Conservation (phyloP, 2,329 filamentous ascomycete genomes). For the Colletotrichum destructivum region DNA sequence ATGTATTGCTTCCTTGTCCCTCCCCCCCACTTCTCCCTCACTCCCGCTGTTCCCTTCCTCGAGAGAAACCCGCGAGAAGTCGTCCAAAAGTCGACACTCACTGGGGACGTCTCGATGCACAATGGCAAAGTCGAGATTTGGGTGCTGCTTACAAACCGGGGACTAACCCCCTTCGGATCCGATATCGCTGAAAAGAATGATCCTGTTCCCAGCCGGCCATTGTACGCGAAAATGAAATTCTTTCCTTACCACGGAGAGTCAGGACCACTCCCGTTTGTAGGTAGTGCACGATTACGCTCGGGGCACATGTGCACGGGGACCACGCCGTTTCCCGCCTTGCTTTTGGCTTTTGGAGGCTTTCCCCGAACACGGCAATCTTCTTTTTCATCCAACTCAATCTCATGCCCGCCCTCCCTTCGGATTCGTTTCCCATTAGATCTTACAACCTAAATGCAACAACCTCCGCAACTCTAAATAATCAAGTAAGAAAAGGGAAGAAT, state of each 20-base stretch:
- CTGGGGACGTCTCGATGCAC: not conserved
- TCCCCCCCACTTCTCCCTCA: no score
- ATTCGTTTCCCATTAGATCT: not conserved
- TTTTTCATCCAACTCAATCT: constrained; percentile 1
- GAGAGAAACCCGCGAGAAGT: constrained; percentile 7
- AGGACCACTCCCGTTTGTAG: not conserved
- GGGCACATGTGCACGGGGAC: constrained; percentile 7
- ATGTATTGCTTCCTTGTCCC: not conserved
- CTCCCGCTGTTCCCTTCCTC: no score
- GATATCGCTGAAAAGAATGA: not conserved
- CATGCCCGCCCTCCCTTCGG: not conserved
- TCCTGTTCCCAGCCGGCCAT: not conserved
- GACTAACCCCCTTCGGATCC: not conserved
- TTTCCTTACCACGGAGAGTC: constrained; percentile 3
- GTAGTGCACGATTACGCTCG: not conserved
- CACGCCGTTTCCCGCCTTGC: constrained; percentile 6
- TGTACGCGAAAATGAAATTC: not conserved
- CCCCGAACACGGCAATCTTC: constrained; percentile 6
- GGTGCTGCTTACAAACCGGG: not conserved
- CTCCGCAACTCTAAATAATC: not conserved
- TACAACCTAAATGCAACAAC: constrained; percentile 11
- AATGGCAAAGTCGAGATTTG: not conserved
- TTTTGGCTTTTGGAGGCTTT: not conserved
- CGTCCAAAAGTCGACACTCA: constrained; percentile 1
- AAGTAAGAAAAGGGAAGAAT: not conserved